Evolutionary conservation across 2,329 filamentous ascomycete species (phyloP).

Genomic region (Penicillium vulpinum): DNA sequence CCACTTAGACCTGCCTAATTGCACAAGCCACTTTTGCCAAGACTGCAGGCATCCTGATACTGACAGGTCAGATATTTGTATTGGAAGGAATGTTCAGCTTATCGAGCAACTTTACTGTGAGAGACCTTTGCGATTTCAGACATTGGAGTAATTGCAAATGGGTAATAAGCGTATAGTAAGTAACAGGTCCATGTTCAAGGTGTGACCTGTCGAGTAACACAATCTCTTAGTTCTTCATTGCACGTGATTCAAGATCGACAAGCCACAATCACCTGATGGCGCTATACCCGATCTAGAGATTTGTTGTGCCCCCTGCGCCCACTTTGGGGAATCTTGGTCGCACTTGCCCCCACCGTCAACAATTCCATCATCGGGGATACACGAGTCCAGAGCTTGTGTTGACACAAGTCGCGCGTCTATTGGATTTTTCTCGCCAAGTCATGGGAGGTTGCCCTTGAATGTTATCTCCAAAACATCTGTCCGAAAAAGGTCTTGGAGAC

Average conservation of each 20-base stretch:
- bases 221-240: not conserved
- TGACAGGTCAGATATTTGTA: not conserved
- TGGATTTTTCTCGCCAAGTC: not conserved
- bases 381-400: constrained; percentile 1
- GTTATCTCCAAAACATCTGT: not conserved
- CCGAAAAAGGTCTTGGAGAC: not conserved
- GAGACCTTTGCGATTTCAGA: not conserved
- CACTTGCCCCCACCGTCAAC: constrained; percentile 29
- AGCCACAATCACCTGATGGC: constrained; percentile 28
- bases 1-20: constrained; percentile 11
- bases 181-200: not conserved
- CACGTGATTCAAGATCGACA: constrained; percentile 26
- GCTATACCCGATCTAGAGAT: constrained; percentile 40
- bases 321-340: constrained; percentile 24
- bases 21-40: constrained; percentile 16
- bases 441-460: constrained; percentile 12
- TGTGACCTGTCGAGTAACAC: not conserved
- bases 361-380: constrained; percentile 21
- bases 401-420: not conserved
- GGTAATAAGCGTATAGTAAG: no score
- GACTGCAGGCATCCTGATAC: constrained; percentile 8
- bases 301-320: constrained; percentile 36
- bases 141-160: not conserved
- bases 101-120: not conserved
- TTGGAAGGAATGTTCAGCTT: not conserved